Evolutionary conservation across 2,329 filamentous ascomycete genomes (phyloP).

Genomic region (Clarireedia monteithiana): DNA sequence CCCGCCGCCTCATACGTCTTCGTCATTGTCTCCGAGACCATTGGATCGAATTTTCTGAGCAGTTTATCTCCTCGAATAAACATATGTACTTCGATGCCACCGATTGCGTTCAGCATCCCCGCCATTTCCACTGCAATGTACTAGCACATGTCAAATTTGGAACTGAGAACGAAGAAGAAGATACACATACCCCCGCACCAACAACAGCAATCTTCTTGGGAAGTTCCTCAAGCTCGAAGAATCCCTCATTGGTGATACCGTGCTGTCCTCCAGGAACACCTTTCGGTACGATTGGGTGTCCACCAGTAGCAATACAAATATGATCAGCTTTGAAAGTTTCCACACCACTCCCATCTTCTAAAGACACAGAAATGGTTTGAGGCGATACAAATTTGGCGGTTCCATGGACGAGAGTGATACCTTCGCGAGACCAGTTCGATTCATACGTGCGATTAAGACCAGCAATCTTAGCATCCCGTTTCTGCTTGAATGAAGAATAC

Average conservation of each 20-base stretch:
- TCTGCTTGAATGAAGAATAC: slow-evolving; percentile 39
- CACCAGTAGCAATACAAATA: slow-evolving; percentile 41
- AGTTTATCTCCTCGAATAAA: slow-evolving; percentile 41
- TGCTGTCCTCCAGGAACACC: slow-evolving; percentile 38
- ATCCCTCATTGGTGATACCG: slow-evolving; percentile 44
- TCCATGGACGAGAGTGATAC: slow-evolving; percentile 42
- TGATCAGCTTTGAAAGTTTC: slow-evolving; percentile 36
- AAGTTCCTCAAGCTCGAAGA: slow-evolving; percentile 42
- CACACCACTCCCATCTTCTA: slow-evolving; percentile 34
- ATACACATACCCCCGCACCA: slow-evolving; percentile 42
- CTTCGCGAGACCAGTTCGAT: slow-evolving; percentile 40
- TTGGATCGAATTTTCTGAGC: slow-evolving; percentile 43
- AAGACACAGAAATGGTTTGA: slow-evolving; percentile 36
- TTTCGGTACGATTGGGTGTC: slow-evolving; percentile 33
- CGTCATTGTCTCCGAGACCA: slow-evolving; percentile 44
- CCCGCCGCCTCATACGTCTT: slow-evolving; percentile 41
- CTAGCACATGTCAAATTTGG: neutral
- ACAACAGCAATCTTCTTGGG: slow-evolving; percentile 42
- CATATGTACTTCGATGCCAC: slow-evolving; percentile 42
- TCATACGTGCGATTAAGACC: slow-evolving; percentile 41
- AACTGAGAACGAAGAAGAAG: slow-evolving; percentile 22
- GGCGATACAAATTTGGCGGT: slow-evolving; percentile 37
- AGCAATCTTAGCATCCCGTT: slow-evolving; percentile 37
- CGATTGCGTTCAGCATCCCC: slow-evolving; percentile 39
- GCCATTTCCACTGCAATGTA: slow-evolving; percentile 33